Conservation (phyloP, 2,329 filamentous ascomycete species). For the Claviceps humidiphila region DNA sequence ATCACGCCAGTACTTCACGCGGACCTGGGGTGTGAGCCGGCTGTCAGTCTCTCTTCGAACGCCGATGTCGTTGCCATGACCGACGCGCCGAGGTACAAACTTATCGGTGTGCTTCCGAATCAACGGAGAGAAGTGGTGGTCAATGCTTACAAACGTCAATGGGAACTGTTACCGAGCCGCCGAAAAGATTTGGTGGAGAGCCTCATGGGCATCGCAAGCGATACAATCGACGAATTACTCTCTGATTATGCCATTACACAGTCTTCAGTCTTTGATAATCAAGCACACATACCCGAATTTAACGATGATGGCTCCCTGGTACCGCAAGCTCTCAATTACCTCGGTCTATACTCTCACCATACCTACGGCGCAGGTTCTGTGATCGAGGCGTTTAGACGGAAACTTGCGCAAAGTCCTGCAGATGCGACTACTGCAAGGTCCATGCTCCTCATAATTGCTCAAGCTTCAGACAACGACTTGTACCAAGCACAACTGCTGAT, state of each 20-base stretch:
- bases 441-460: constrained; percentile 23
- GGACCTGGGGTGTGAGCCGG: constrained; percentile 19
- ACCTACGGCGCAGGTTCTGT: constrained; percentile 22
- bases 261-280: constrained; percentile 26
- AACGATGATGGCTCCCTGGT: constrained; percentile 19
- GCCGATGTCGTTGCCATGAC: constrained; percentile 11
- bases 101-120: constrained; percentile 24
- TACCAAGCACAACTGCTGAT: constrained; percentile 21
- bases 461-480: constrained; percentile 19
- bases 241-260: constrained; percentile 25
- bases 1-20: constrained; percentile 19
- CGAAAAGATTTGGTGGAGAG: constrained; percentile 19
- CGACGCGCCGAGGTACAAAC: constrained; percentile 20
- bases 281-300: constrained; percentile 15
- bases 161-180: constrained; percentile 21
- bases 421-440: constrained; percentile 18
- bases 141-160: constrained; percentile 28
- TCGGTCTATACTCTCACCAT: constrained; percentile 22
- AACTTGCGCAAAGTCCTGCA: constrained; percentile 18
- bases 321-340: constrained; percentile 20
- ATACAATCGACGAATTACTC: constrained; percentile 20
- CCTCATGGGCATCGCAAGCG: constrained; percentile 21
- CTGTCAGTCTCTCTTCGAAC: constrained; percentile 14
- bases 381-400: constrained; percentile 22
- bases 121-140: constrained; percentile 22